Evolutionary conservation across 139 green algal species (phyloP).

Genomic region (Chlorella sorokiniana): DNA sequence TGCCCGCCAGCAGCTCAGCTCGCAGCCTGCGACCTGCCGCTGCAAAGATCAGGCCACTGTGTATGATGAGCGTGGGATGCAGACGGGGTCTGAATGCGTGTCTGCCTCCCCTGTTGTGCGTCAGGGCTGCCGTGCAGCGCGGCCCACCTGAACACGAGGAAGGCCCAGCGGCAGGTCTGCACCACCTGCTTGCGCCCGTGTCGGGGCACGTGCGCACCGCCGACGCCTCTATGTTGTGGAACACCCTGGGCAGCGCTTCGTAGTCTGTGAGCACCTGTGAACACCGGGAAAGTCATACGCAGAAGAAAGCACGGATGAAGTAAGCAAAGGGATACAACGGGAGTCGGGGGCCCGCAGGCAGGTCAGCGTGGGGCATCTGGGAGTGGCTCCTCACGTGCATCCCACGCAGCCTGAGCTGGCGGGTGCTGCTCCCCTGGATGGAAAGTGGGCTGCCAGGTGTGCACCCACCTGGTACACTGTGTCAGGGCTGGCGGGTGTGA

Average conservation of each 20-base stretch:
- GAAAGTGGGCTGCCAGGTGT: background rate
- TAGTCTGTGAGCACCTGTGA: slow-evolving; percentile 39
- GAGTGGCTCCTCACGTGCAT: no score
- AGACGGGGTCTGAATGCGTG: background rate
- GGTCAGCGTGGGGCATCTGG: no score
- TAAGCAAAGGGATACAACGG: background rate
- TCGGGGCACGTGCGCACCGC: background rate
- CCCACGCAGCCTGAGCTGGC: no score
- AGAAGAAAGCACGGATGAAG: background rate
- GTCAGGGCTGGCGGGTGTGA: background rate
- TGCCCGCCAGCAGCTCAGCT: no score
- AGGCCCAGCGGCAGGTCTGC: slow-evolving; percentile 39
- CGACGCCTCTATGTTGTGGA: slow-evolving; percentile 30
- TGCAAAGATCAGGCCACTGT: no score
- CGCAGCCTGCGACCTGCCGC: no score
- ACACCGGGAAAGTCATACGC: background rate
- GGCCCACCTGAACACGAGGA: slow-evolving; percentile 37
- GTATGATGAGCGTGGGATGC: no score
- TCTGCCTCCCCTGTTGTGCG: background rate
- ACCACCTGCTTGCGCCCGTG: slow-evolving; percentile 19
- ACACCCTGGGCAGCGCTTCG: slow-evolving; percentile 26
- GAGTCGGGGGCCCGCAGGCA: background rate
- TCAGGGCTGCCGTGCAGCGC: background rate
- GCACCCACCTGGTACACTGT: slow-evolving; percentile 9
- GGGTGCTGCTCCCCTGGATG: no score